Evolutionary conservation across 2,329 filamentous ascomycete genomes (phyloP).

Genomic region (Venturia pyrina): DNA sequence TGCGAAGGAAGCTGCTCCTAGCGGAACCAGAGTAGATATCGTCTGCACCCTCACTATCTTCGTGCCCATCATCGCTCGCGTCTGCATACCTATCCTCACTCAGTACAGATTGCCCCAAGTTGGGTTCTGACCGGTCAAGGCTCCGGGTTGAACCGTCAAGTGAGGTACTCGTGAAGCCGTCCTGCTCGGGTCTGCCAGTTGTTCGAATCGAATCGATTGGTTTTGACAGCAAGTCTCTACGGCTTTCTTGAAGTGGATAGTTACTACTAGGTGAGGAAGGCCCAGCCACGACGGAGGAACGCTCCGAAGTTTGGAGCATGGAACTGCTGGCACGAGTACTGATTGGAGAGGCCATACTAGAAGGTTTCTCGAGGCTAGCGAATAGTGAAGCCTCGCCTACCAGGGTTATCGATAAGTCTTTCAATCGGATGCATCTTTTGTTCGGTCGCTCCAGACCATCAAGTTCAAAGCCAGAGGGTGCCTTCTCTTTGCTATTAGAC

Average conservation of each 20-base stretch:
- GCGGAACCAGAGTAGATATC: not conserved
- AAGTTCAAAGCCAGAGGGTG: not conserved
- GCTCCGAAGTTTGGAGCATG: not conserved
- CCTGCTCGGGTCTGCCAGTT: not conserved
- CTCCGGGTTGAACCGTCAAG: not conserved
- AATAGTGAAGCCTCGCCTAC: conserved; percentile 10
- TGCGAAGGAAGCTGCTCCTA: not conserved
- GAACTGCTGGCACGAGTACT: not conserved
- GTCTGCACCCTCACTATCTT: not conserved
- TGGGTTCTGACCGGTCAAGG: not conserved
- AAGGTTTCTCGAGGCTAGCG: not conserved
- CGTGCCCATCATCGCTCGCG: conserved; percentile 27
- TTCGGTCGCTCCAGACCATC: not conserved
- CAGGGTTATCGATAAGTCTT: conserved; percentile 3
- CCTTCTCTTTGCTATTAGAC: not conserved
- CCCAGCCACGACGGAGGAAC: not conserved
- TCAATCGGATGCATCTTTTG: not conserved
- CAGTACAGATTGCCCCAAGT: conserved; percentile 12
- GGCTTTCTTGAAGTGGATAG: not conserved
- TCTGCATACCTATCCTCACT: conserved; percentile 34
- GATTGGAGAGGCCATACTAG: not conserved
- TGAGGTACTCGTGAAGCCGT: not conserved
- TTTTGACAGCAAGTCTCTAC: not conserved
- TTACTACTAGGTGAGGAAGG: not conserved
- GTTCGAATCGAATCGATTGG: not conserved